Conservation (phyloP, 73 alveolate species). For the Durusdinium trenchii region DNA sequence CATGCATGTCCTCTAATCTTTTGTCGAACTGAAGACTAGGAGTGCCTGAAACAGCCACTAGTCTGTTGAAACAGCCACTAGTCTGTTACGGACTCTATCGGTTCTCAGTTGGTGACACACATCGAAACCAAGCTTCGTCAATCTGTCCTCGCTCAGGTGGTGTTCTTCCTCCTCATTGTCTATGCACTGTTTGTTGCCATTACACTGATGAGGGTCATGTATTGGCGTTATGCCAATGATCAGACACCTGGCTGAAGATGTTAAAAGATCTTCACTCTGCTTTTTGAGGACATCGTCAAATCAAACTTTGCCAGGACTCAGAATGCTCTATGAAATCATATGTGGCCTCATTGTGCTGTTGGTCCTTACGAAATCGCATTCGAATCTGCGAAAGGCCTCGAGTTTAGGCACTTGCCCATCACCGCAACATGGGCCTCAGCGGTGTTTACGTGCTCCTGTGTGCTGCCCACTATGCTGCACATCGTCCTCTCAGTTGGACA, state of each 20-base stretch:
- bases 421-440: constrained; percentile 89
- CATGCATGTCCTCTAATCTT: too few relatives aligned
- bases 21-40: too few relatives aligned
- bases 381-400: too few relatives aligned
- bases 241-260: constrained; percentile 25
- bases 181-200: constrained; percentile 40
- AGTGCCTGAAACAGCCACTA: background rate
- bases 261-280: too few relatives aligned
- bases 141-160: constrained; percentile 10
- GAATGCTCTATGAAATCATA: too few relatives aligned
- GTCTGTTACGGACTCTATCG: background rate
- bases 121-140: background rate
- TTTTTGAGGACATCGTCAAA: too few relatives aligned
- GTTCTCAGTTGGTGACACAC: background rate
- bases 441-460: constrained; percentile 92
- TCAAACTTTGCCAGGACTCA: too few relatives aligned
- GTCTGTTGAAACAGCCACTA: background rate
- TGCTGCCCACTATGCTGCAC: constrained; percentile 90
- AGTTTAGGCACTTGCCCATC: constrained; percentile 47
- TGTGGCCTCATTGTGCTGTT: too few relatives aligned
- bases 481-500: constrained; percentile 91
- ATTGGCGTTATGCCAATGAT: constrained; percentile 63
- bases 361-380: too few relatives aligned
- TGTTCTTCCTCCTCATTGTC: constrained; percentile 49
- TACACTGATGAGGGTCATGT: constrained; percentile 76